Base-by-base conservation (phyloP, 2,329 filamentous ascomycete genomes). In the Diplodia sapinea region DNA sequence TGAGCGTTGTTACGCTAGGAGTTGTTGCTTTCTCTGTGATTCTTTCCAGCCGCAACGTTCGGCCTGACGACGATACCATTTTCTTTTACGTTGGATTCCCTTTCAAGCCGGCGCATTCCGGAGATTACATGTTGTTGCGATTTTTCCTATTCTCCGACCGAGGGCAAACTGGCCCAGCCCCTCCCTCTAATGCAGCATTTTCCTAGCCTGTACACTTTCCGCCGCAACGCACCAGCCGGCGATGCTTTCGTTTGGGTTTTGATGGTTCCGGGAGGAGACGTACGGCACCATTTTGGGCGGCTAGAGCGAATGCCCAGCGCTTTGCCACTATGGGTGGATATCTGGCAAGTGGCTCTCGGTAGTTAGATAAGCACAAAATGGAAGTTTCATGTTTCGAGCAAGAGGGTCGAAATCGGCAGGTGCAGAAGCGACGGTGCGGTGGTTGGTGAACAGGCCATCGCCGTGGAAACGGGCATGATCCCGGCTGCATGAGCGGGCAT, bases 11-110 rank as follows among this genome's bases (percentile, higher is more conserved):
- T 36, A 55, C 13, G 51, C 51, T 55, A 23, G 62, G 62, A 43
- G 51, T 52, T 54, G 20, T 55, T 65, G 62, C 36, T 67, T 67
- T 67, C 55, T 61, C 20, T 59, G 49, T 51, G 54, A 50, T 66
- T 57, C 29, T 51, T 67, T 52, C 43, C 33, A 49, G 54, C 55
- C 54, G 33, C 43, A 47, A 26, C 23, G 20, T 57, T 20, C 43
- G 65, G 65, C 55, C 55, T 65, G 55, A 67, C 65, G 54, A 67
- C 65, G 65, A 67, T 67, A 67, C 65, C 65, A 67, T 61, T 59
- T 67, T 56, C 47, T 67, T 38, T 65, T 40, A 20, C 13, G 54
- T 67, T 67, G 33, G 65, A 51, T 54, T 61, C 17, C 17, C 40
- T 23, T 54, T 54, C n/a, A 8, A 49, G 7, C 36, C 47, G 65